These are phyloP conservation scores for Ophiocordyceps robertsii DNA, from an alignment of 2,329 filamentous ascomycete species.

Conservation along the genomic window DNA sequence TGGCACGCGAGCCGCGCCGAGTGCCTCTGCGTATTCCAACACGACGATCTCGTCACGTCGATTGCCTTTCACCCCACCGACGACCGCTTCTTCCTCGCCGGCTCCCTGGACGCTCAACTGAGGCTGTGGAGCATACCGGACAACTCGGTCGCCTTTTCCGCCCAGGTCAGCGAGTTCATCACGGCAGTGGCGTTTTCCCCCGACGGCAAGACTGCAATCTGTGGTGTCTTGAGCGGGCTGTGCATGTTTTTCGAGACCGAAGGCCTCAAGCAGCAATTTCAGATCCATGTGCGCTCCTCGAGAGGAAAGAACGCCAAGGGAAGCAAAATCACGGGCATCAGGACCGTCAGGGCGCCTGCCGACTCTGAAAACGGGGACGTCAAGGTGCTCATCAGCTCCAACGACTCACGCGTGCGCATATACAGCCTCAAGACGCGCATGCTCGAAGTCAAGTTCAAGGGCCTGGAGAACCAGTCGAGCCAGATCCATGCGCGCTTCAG, in stretches of 20 bases:
- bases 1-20: slow-evolving; percentile 84
- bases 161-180: slow-evolving; percentile 69
- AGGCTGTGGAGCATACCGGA: slow-evolving; percentile 95
- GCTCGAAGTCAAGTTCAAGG: slow-evolving; percentile 80
- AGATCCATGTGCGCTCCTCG: slow-evolving; percentile 87
- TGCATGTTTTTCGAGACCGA: slow-evolving; percentile 92
- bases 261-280: slow-evolving; percentile 67
- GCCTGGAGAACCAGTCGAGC: slow-evolving; percentile 77
- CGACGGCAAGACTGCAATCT: slow-evolving; percentile 80
- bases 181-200: slow-evolving; percentile 91
- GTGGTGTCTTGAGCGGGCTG: slow-evolving; percentile 71
- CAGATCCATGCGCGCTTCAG: slow-evolving; percentile 86
- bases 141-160: slow-evolving; percentile 77
- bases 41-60: slow-evolving; percentile 88
- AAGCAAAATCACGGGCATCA: slow-evolving; percentile 93
- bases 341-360: slow-evolving; percentile 49
- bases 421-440: slow-evolving; percentile 80
- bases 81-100: slow-evolving; percentile 92
- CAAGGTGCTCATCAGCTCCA: slow-evolving; percentile 83
- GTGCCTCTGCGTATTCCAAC: slow-evolving; percentile 86
- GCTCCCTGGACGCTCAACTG: slow-evolving; percentile 77
- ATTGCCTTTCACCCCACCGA: slow-evolving; percentile 91
- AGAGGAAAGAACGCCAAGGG: slow-evolving; percentile 89
- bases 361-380: slow-evolving; percentile 44
- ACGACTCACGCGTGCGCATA: slow-evolving; percentile 81